Conservation (phyloP, 352 stramenopile species). For the Phytophthora palmivora region DNA sequence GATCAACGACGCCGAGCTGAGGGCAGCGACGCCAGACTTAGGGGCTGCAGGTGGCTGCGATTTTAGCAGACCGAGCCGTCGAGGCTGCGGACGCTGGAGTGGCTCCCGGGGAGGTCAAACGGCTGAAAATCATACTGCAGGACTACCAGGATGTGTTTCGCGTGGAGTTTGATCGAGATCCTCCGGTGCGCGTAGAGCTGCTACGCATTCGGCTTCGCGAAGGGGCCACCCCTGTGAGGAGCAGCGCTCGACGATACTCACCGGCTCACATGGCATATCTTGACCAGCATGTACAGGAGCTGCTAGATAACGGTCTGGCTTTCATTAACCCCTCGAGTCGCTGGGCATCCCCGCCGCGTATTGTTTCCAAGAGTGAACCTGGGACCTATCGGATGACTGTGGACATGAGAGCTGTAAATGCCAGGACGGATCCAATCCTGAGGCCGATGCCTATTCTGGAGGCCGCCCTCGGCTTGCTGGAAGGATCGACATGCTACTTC, state of each 20-base stretch:
- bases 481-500: constrained; percentile 5
- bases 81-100: background rate
- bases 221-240: constrained; percentile 1
- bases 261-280: constrained; percentile 8
- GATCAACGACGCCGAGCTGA: background rate
- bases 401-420: constrained; percentile 3
- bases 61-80: background rate
- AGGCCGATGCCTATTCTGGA: constrained; percentile 18
- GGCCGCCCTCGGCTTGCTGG: background rate
- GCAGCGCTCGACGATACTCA: constrained; percentile 1
- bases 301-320: background rate
- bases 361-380: constrained; percentile 3
- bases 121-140: background rate
- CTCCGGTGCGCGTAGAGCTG: constrained; percentile 1
- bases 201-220: background rate
- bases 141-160: constrained; percentile 14
- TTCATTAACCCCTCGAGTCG: constrained; percentile 2
- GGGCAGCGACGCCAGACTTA: constrained; percentile 1
- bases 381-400: constrained; percentile 9
- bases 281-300: constrained; percentile 4
- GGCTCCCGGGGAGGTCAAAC: background rate
- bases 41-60: background rate
- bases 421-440: background rate
- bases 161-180: constrained; percentile 1
- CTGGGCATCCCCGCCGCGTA: constrained; percentile 4